A percentile compares a stretch with the other conserved stretches of the same genome.
Conservation (phyloP, 306 rosid genomes). For the Prunus mongolica region DNA sequence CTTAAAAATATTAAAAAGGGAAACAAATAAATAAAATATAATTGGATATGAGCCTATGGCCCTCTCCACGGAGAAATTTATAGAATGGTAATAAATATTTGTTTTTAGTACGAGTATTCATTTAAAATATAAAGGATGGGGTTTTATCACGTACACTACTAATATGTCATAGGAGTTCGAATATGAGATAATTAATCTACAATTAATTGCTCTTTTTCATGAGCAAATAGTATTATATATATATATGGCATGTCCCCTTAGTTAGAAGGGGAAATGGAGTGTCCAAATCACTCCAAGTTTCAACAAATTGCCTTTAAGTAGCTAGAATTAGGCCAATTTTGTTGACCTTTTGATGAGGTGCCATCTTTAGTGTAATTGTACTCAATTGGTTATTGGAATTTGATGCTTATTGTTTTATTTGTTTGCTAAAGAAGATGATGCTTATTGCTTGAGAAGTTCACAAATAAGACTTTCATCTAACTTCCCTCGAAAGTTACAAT, state of each 20-base stretch:
- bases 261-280: background rate
- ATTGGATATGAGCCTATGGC: background rate
- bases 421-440: background rate
- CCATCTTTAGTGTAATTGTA: background rate
- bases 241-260: background rate
- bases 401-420: background rate
- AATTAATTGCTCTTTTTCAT: fast-evolving
- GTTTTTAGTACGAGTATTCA: too few relatives aligned
- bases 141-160: too few relatives aligned
- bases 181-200: fast-evolving
- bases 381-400: background rate
- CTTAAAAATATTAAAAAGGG: background rate
- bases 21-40: background rate
- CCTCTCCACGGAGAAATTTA: too few relatives aligned
- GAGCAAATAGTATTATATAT: background rate
- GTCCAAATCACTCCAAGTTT: slow-evolving; percentile 32
- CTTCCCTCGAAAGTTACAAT: background rate
- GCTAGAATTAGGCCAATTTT: background rate
- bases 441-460: background rate
- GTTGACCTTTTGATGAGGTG: background rate
- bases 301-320: slow-evolving; percentile 14
- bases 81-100: too few relatives aligned
- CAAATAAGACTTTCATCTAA: background rate
- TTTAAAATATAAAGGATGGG: too few relatives aligned
- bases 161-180: fast-evolving